Conservation (phyloP, 2,329 filamentous ascomycete genomes). For the Pestalotiopsis sp. region DNA sequence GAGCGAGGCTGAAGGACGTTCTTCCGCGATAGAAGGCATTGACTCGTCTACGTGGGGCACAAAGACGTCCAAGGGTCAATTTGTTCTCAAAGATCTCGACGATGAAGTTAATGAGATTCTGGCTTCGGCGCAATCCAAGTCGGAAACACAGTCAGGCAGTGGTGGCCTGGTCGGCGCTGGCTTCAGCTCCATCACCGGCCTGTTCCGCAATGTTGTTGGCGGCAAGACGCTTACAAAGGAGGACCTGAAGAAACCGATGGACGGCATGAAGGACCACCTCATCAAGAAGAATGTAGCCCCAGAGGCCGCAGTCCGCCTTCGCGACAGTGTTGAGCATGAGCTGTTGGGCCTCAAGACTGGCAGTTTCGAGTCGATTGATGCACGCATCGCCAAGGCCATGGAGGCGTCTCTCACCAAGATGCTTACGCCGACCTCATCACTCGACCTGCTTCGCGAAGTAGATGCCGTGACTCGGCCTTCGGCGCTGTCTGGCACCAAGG, state of each 20-base stretch:
- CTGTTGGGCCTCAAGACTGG: slow-evolving; percentile 88
- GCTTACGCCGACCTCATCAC: slow-evolving; percentile 89
- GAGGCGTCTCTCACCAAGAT: slow-evolving; percentile 93
- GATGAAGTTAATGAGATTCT: slow-evolving; percentile 93
- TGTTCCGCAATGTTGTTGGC: slow-evolving; percentile 94
- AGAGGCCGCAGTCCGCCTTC: slow-evolving; percentile 89
- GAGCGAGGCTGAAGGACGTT: slow-evolving; percentile 53
- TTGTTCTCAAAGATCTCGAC: slow-evolving; percentile 89
- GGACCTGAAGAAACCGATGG: slow-evolving; percentile 89
- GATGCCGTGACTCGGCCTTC: slow-evolving; percentile 73
- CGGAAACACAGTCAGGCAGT: slow-evolving; percentile 47
- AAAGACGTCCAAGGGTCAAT: slow-evolving; percentile 84
- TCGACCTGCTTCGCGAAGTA: slow-evolving; percentile 94
- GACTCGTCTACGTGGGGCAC: slow-evolving; percentile 83
- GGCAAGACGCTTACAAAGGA: slow-evolving; percentile 89
- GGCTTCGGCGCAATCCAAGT: slow-evolving; percentile 72
- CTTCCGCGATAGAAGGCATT: slow-evolving; percentile 71
- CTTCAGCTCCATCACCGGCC: slow-evolving; percentile 79
- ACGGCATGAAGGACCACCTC: slow-evolving; percentile 94
- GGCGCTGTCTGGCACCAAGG: slow-evolving; percentile 61
- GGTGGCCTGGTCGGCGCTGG: slow-evolving; percentile 76
- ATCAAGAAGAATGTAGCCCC: slow-evolving; percentile 95
- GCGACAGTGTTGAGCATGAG: slow-evolving; percentile 88
- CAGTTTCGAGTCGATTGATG: slow-evolving; percentile 86
- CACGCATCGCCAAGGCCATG: slow-evolving; percentile 84